phyloP scores from a whole-genome alignment of 73 alveolate species.

The Strombidium stylifer region DNA sequence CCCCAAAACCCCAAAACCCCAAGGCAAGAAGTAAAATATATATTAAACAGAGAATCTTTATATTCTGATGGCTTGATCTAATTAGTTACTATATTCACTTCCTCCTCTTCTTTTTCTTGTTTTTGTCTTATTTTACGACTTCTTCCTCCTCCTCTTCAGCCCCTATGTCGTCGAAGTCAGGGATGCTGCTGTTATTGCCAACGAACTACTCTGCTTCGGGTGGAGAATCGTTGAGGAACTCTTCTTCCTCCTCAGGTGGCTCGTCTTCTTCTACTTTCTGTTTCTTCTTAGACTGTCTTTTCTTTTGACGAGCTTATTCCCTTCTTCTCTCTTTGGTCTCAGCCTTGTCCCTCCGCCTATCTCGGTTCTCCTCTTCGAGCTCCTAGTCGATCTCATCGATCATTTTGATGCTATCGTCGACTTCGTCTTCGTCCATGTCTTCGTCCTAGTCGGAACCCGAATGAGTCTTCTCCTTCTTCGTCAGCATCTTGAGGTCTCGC shows the following conservation, averaged over 20 bases:
- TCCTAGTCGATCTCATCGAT: background rate
- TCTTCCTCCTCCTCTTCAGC: constrained; percentile 22
- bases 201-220: too few relatives aligned
- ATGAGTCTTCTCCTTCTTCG: constrained; percentile 1
- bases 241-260: background rate
- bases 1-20: too few relatives aligned
- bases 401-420: background rate
- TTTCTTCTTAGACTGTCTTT: background rate
- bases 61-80: constrained; percentile 56
- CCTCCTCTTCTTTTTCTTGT: constrained; percentile 3
- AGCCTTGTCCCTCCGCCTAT: background rate
- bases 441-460: background rate
- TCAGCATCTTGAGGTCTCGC: background rate
- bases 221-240: too few relatives aligned
- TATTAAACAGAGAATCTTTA: too few relatives aligned
- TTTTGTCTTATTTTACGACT: constrained; percentile 24
- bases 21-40: too few relatives aligned
- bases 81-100: constrained; percentile 4
- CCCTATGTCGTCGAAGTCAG: background rate
- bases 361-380: background rate
- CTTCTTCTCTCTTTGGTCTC: constrained; percentile 5
- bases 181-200: background rate
- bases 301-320: background rate
- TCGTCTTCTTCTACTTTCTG: background rate
- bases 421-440: background rate